Conservation (phyloP, 2,329 filamentous ascomycete species). For the Coniosporium tulheliwenetii region DNA sequence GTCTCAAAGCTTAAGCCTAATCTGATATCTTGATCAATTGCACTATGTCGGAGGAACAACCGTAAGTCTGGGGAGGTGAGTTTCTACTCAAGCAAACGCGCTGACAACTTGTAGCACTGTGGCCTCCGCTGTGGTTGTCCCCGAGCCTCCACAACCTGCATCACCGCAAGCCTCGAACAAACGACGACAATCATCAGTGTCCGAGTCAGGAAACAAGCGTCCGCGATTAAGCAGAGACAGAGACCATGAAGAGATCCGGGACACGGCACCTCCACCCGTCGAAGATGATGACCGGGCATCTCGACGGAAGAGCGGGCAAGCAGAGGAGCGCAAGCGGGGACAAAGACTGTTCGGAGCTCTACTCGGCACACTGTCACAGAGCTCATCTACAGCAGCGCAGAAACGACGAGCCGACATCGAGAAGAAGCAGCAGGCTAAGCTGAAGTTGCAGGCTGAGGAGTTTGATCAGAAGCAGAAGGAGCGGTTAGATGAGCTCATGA, state of each 20-base stretch:
- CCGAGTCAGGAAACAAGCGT: slow-evolving; percentile 36
- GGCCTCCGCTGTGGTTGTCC: slow-evolving; percentile 38
- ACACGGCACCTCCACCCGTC: slow-evolving; percentile 6
- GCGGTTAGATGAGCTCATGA: slow-evolving; percentile 46
- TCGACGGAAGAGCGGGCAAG: slow-evolving; percentile 29
- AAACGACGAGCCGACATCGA: slow-evolving; percentile 67
- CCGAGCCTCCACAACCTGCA: slow-evolving; percentile 22
- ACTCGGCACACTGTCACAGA: slow-evolving; percentile 63
- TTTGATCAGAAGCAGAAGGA: slow-evolving; percentile 52
- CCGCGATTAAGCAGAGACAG: slow-evolving; percentile 28
- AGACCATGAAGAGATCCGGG: slow-evolving; percentile 8
- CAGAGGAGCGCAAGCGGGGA: slow-evolving; percentile 72
- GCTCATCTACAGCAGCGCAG: slow-evolving; percentile 43
- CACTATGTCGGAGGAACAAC: too few relatives aligned
- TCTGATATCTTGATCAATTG: too few relatives aligned
- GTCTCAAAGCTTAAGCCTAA: not conserved
- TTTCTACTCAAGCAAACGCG: too few relatives aligned
- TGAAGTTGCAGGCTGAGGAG: slow-evolving; percentile 56
- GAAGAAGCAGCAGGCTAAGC: slow-evolving; percentile 62
- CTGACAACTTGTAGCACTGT: not conserved
- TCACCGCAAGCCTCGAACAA: slow-evolving; percentile 23
- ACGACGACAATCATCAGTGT: slow-evolving; percentile 37
- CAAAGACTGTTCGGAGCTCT: slow-evolving; percentile 75
- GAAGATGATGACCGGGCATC: slow-evolving; percentile 12
- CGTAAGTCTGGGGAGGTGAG: too few relatives aligned